Evolutionary conservation across 2,329 filamentous ascomycete genomes (phyloP), one percentile per base, ranked within the genome.

Genomic region (Fusarium sp.): DNA sequence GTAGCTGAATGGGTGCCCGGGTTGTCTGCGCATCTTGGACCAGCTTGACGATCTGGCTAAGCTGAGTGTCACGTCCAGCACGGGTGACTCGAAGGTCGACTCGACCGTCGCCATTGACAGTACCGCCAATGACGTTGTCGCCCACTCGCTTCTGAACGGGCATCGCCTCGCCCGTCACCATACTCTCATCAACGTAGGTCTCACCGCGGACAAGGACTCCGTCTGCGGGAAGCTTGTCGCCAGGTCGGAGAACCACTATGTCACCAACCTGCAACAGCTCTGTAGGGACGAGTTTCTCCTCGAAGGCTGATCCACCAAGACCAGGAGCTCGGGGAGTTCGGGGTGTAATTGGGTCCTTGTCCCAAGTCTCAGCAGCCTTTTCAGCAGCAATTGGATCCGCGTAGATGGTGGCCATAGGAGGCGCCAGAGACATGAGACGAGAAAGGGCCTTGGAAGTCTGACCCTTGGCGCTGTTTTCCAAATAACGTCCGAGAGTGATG

Each of bases 81-180:
- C 96, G 91, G 5, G 94, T 97, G 68, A 99, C 97, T 50, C 94
- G 91, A 83, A 98, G 97, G 81, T 98, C 97, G 42, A 98, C 87
- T 57, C 96, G 92, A 4, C 97, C 97, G 73, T 95, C 93, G 27
- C 95, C 95, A 81, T 99, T 99, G 79, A 99, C 96, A 3, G 97
- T 98, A 33, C 97, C 97, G 60, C 95, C 97, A 81, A 98, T 97
- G 66, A 99, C 86, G 50, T 90, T 84, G 75, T 91, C 91, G 10
- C 94, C 95, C 78, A 94, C 92, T 76, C 90, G 92, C 85, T 99
- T 99, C 78, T 95, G 91, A 38, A 98, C 95, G 0, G 97, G 96
- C 89, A 98, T 96, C 4, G 97, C 94, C 85, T 99, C 97, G 74
- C 97, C 97, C 7, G 97, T 99, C 58, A 99, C 95, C 96, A 98